A percentile compares a stretch with the other conserved stretches of the same genome.
Conservation (phyloP, 139 green algal genomes). For the Desmodesmus armatus region DNA sequence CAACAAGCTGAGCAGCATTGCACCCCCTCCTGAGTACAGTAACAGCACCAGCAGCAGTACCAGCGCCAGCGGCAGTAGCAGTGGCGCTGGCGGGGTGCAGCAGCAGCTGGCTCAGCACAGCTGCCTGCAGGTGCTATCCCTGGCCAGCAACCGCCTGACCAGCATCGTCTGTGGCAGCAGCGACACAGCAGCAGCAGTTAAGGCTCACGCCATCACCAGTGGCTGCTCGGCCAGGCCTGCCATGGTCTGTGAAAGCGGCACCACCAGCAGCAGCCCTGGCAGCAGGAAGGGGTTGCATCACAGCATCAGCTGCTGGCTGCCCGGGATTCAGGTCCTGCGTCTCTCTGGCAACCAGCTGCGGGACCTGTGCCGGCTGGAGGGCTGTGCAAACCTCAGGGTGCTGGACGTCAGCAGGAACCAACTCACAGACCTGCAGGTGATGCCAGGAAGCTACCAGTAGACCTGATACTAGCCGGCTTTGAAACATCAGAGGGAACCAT, state of each 20-base stretch:
- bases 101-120: neutral
- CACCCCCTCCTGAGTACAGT: too few relatives aligned
- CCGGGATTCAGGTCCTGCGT: neutral
- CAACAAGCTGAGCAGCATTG: slow-evolving; percentile 18
- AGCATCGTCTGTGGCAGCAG: neutral
- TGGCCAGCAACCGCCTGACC: slow-evolving; percentile 25
- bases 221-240: too few relatives aligned
- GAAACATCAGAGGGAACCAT: too few relatives aligned
- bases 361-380: slow-evolving; percentile 16
- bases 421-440: slow-evolving; percentile 34
- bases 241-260: too few relatives aligned
- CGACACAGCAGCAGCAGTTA: neutral
- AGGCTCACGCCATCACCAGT: neutral
- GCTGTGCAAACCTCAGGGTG: slow-evolving; percentile 1
- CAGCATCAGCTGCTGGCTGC: neutral
- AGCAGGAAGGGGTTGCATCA: neutral
- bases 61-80: neutral
- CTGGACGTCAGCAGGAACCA: slow-evolving; percentile 47
- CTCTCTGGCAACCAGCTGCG: slow-evolving; percentile 30
- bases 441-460: neutral
- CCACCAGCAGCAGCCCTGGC: neutral
- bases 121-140: slow-evolving; percentile 3
- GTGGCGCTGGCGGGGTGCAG: neutral
- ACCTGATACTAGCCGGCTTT: neutral
- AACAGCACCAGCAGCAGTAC: neutral